Evolutionary conservation across 257 asterid species (phyloP), one percentile per base, ranked within the genome.

Genomic region (Coffea canephora): DNA sequence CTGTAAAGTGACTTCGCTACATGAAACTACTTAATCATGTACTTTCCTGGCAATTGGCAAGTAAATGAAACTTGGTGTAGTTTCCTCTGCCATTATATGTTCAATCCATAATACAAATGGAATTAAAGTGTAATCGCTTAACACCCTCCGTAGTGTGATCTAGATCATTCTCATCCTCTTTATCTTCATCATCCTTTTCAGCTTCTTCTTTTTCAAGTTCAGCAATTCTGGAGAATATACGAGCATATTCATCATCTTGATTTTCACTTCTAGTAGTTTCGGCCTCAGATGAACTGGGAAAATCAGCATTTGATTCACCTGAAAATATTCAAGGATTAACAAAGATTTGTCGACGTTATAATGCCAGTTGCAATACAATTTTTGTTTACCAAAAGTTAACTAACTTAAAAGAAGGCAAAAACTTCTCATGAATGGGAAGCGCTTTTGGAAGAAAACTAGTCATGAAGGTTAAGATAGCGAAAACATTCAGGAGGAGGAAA

Each of bases 151-250:
- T 75, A 46, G 52, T 81, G 79, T 45, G 74, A 80, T 61, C 84
- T 13, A 68, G 81, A 72, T 76, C 89, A 73, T 86, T 83, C 57
- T 79, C 79, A 69, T 69, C 82, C 82, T n/a, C 78, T 78, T 81
- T 86, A 57, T 85, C 88, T 72, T 80, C 89, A 81, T 74, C 71
- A 61, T 84, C 88, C 21, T 85, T 77, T 84, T 86, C 96, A 84
- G 92, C 93, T 85, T 87, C 96, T 83, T 86, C 88, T 82, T 84
- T 91, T 85, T 95, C 98, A 67, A 93, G 94, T 83, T 91, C 92
- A 80, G 83, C 91, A 25, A 95, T 86, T 75, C 90, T 84, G 73
- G 91, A 68, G 27, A 87, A 77, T 76, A 95, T 88, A 43, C 86
- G 94, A 71, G 54, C 77, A 82, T 81, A 90, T 81, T 93, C 97